Evolutionary conservation across 2,329 filamentous ascomycete genomes (phyloP).

Genomic region (Fusarium sp.): DNA sequence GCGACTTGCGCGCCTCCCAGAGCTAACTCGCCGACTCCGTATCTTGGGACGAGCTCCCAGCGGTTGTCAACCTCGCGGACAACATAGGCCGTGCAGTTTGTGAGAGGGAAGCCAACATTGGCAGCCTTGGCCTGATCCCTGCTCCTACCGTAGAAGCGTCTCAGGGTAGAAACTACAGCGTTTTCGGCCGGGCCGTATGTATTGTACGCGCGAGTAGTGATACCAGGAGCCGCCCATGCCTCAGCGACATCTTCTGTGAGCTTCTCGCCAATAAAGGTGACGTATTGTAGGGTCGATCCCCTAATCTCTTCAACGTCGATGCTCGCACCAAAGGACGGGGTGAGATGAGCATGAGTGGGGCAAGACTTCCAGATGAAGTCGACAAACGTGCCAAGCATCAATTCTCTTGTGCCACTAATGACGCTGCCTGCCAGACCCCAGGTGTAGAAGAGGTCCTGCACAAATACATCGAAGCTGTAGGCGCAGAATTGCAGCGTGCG

Average conservation of each 20-base stretch:
- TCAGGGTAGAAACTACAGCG: slow-evolving; percentile 24
- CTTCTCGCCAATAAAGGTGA: slow-evolving; percentile 25
- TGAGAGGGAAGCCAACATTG: slow-evolving; percentile 20
- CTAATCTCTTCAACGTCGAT: slow-evolving; percentile 20
- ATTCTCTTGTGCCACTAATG: slow-evolving; percentile 17
- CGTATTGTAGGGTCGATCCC: slow-evolving; percentile 19
- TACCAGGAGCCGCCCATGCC: slow-evolving; percentile 17
- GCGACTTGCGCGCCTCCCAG: slow-evolving; percentile 19
- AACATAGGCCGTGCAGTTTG: slow-evolving; percentile 20
- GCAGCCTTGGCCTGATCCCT: slow-evolving; percentile 22
- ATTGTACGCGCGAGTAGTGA: slow-evolving; percentile 24
- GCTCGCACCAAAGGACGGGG: slow-evolving; percentile 24
- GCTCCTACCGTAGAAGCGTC: slow-evolving; percentile 19
- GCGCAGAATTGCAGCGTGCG: slow-evolving; percentile 18
- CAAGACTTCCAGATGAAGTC: slow-evolving; percentile 29
- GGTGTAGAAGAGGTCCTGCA: slow-evolving; percentile 23
- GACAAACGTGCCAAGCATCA: slow-evolving; percentile 18
- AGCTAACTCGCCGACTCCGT: slow-evolving; percentile 26
- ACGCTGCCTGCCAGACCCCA: slow-evolving; percentile 19
- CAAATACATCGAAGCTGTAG: slow-evolving; percentile 32
- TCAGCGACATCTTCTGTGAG: slow-evolving; percentile 25
- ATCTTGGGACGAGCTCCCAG: slow-evolving; percentile 30
- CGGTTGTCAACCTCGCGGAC: slow-evolving; percentile 20
- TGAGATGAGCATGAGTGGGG: slow-evolving; percentile 23
- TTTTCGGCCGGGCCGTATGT: slow-evolving; percentile 23